Evolutionary conservation across 306 rosid species (phyloP).

Genomic region (Hippophae tibetana): DNA sequence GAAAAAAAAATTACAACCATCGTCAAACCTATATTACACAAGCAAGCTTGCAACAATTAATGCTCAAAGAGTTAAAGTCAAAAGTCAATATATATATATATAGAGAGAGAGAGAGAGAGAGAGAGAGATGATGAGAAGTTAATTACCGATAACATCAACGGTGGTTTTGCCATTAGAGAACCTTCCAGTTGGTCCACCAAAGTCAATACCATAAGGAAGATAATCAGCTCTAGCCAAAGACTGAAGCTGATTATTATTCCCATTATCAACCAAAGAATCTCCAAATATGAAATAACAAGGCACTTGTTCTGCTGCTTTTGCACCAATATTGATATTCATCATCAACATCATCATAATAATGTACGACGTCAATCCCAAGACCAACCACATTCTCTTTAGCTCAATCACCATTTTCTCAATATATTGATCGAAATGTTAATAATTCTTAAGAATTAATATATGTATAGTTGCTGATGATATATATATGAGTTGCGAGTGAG

Average conservation of each 20-base stretch:
- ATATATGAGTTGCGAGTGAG: background rate
- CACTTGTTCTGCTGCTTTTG: slow-evolving; percentile 46
- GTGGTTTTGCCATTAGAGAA: slow-evolving; percentile 82
- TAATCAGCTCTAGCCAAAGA: slow-evolving; percentile 80
- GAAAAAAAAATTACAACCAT: no score
- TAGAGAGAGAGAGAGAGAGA: background rate
- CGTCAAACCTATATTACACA: no score
- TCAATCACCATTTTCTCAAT: background rate
- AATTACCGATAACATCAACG: slow-evolving; percentile 61
- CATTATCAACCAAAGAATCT: slow-evolving; percentile 83
- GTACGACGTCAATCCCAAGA: background rate
- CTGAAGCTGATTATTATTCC: slow-evolving; percentile 65
- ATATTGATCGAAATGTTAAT: no score
- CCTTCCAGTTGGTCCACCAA: slow-evolving; percentile 72
- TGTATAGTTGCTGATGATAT: no score
- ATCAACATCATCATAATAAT: background rate
- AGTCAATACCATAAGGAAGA: slow-evolving; percentile 78
- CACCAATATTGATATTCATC: slow-evolving; percentile 13
- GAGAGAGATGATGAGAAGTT: background rate
- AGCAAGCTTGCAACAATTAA: no score
- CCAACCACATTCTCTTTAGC: slow-evolving; percentile 9
- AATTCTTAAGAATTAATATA: no score
- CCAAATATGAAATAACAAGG: slow-evolving; percentile 94
- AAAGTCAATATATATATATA: no score
- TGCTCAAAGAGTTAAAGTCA: no score